Evolutionary conservation across 2,329 filamentous ascomycete species (phyloP).

Genomic region (Aspergillus sp.): DNA sequence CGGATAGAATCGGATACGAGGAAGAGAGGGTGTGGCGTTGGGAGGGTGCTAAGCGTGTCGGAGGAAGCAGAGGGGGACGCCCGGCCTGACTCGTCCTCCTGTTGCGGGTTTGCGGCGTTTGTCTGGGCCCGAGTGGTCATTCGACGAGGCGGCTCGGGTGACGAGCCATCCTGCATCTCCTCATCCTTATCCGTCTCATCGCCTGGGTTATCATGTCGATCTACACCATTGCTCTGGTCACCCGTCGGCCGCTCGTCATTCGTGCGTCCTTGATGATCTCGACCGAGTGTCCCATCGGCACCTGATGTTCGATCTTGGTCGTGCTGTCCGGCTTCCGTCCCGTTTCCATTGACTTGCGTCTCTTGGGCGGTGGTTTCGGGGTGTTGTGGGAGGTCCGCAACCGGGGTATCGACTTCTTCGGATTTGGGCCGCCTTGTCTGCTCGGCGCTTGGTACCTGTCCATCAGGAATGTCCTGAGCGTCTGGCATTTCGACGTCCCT

Average conservation of each 20-base stretch:
- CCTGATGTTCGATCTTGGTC: slow-evolving; percentile 5
- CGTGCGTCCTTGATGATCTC: slow-evolving; percentile 14
- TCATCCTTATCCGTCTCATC: slow-evolving; percentile 28
- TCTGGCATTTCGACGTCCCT: slow-evolving; percentile 38
- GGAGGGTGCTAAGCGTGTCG: slow-evolving; percentile 32
- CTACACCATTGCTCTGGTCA: slow-evolving; percentile 1
- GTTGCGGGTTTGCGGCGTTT: slow-evolving; percentile 31
- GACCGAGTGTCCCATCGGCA: slow-evolving; percentile 9
- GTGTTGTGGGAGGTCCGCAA: slow-evolving; percentile 34
- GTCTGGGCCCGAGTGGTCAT: slow-evolving; percentile 49
- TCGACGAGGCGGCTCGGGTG: slow-evolving; percentile 42
- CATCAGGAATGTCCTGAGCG: slow-evolving; percentile 15
- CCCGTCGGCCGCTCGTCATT: slow-evolving; percentile 11
- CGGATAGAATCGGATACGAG: slow-evolving; percentile 51
- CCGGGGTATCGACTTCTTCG: slow-evolving; percentile 35
- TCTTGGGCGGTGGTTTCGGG: slow-evolving; percentile 19
- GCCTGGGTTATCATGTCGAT: slow-evolving; percentile 16
- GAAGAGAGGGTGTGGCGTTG: slow-evolving; percentile 57
- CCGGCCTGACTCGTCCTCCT: slow-evolving; percentile 23
- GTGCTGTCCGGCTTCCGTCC: slow-evolving; percentile 4
- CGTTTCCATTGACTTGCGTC: slow-evolving; percentile 15
- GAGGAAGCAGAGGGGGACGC: slow-evolving; percentile 26
- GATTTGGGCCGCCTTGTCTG: slow-evolving; percentile 28
- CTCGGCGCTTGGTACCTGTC: slow-evolving; percentile 10
- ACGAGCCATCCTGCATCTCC: slow-evolving; percentile 35